Conservation (phyloP, 2,329 filamentous ascomycete species). For the Claviceps cyperi region DNA sequence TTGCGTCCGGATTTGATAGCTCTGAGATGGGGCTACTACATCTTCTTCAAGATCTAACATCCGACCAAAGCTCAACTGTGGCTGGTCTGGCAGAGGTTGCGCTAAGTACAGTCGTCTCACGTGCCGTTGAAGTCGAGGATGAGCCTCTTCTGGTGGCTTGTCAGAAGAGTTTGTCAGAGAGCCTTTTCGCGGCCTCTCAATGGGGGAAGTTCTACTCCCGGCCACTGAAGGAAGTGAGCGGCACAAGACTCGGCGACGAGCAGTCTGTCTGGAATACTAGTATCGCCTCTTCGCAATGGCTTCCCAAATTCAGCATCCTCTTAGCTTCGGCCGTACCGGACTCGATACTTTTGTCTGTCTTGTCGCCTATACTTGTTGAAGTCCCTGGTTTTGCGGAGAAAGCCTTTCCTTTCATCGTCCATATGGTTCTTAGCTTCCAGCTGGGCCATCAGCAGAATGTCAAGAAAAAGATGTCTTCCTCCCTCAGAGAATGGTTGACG, state of each 20-base stretch:
- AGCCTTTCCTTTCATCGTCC: conserved; percentile 71
- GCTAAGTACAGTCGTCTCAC: conserved; percentile 40
- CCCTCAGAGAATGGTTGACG: conserved; percentile 50
- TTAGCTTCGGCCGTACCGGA: conserved; percentile 44
- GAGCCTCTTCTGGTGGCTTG: conserved; percentile 35
- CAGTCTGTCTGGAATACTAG: conserved; percentile 18
- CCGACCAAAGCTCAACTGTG: conserved; percentile 38
- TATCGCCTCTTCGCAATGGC: conserved; percentile 40
- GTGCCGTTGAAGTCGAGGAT: conserved; percentile 32
- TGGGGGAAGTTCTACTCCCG: conserved; percentile 43
- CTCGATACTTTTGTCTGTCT: conserved; percentile 53
- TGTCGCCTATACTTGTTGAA: conserved; percentile 50
- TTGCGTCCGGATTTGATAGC: conserved; percentile 30
- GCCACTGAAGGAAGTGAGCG: conserved; percentile 30
- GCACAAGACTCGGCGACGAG: conserved; percentile 6
- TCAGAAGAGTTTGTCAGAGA: conserved; percentile 34
- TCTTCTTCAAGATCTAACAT: conserved; percentile 46
- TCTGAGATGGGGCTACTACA: conserved; percentile 51
- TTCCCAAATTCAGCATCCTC: conserved; percentile 43
- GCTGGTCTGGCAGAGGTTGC: conserved; percentile 48
- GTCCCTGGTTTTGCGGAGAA: conserved; percentile 58
- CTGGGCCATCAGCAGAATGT: conserved; percentile 43
- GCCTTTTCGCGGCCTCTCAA: conserved; percentile 37
- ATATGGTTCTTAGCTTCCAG: conserved; percentile 62
- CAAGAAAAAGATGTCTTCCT: conserved; percentile 49